These are phyloP conservation scores for Orbilia quercus DNA, from an alignment of 2,329 filamentous ascomycete species.

Conservation along the genomic window DNA sequence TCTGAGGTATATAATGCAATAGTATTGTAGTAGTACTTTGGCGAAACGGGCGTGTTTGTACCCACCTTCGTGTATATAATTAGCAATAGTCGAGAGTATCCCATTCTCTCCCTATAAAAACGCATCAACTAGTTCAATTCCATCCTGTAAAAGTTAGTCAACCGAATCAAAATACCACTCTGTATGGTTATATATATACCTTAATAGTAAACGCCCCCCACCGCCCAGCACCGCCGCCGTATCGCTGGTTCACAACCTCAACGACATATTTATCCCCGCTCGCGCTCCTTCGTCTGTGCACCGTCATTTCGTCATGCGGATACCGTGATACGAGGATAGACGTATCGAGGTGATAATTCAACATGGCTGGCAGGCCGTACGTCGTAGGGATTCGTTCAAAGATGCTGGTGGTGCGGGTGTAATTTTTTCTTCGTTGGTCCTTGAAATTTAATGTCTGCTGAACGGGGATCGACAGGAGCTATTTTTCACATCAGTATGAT, in stretches of 20 bases:
- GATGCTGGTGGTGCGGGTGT: slow-evolving; percentile 26
- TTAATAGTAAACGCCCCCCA: slow-evolving; percentile 46
- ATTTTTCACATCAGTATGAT: background rate
- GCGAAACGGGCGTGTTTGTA: no score
- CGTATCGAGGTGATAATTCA: slow-evolving; percentile 26
- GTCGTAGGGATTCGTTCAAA: slow-evolving; percentile 33
- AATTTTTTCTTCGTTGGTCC: slow-evolving; percentile 24
- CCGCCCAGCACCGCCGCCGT: slow-evolving; percentile 11
- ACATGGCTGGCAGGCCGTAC: slow-evolving; percentile 23
- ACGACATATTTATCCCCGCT: slow-evolving; percentile 32
- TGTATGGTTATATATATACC: slow-evolving; percentile 15
- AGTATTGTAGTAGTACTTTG: no score
- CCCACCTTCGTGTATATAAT: no score
- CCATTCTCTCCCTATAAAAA: no score
- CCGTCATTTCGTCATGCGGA: slow-evolving; percentile 18
- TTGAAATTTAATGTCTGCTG: slow-evolving; percentile 1
- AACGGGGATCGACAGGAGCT: slow-evolving; percentile 38
- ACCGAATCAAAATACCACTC: background rate
- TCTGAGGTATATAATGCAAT: no score
- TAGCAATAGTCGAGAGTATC: no score
- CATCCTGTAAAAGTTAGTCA: slow-evolving; percentile 37
- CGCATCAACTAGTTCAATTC: slow-evolving; percentile 31
- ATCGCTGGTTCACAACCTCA: slow-evolving; percentile 28
- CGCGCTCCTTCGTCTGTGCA: slow-evolving; percentile 30
- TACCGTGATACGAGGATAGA: slow-evolving; percentile 42